A percentile compares a stretch with the other conserved stretches of the same genome.
Evolutionary conservation across 2,329 filamentous ascomycete genomes (phyloP).

Genomic region (Nothomitra cinnamomea): DNA sequence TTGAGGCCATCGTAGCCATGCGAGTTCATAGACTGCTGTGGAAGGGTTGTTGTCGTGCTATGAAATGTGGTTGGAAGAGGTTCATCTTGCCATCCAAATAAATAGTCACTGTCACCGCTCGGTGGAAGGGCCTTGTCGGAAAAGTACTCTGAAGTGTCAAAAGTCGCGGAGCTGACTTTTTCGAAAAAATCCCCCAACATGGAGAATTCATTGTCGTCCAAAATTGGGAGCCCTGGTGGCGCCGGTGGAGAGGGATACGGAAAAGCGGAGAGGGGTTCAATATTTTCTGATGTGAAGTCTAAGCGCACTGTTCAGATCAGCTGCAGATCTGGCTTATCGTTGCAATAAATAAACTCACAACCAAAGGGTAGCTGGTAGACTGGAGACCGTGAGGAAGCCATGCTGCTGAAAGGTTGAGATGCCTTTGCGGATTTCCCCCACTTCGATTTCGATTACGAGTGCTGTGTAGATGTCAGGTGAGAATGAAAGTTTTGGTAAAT

Average conservation of each 20-base stretch:
- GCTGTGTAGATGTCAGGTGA: not conserved
- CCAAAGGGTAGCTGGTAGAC: conserved; percentile 45
- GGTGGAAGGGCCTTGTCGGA: conserved; percentile 22
- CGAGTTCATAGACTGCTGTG: conserved; percentile 28
- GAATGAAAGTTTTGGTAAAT: not conserved
- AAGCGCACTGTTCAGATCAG: conserved; percentile 19
- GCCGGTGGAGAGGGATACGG: conserved; percentile 41
- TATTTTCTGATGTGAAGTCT: conserved; percentile 1
- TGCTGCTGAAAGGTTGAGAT: conserved; percentile 23
- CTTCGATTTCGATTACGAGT: not conserved
- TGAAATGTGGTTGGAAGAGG: conserved; percentile 48
- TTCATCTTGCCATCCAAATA: conserved; percentile 21
- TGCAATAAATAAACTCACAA: conserved; percentile 35
- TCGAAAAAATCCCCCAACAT: conserved; percentile 42
- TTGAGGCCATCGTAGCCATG: conserved; percentile 14
- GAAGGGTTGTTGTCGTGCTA: conserved; percentile 46
- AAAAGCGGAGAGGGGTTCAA: conserved; percentile 20
- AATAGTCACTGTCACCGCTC: conserved; percentile 12
- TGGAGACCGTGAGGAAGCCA: conserved; percentile 41
- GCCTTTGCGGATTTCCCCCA: not conserved
- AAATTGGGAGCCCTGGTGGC: conserved; percentile 40
- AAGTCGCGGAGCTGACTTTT: conserved; percentile 32
- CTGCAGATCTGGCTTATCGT: conserved; percentile 14
- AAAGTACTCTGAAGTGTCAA: conserved; percentile 10
- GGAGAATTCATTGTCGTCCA: conserved; percentile 44